Evolutionary conservation across 2,329 filamentous ascomycete genomes (phyloP).

Genomic region (Ceratocystis ficicola): DNA sequence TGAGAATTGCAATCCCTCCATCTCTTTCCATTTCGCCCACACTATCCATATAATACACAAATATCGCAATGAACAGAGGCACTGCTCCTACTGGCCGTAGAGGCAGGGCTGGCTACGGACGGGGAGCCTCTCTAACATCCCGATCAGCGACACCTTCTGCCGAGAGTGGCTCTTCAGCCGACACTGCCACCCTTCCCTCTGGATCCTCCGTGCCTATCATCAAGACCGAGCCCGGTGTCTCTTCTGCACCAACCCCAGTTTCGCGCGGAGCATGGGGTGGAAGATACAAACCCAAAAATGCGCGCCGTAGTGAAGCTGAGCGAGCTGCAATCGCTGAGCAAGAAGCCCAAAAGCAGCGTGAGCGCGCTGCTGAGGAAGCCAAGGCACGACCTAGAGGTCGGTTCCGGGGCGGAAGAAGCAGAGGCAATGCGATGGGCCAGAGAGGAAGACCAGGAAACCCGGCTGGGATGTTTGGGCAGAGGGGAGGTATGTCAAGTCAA

Average conservation of each 20-base stretch:
- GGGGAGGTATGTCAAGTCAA: slow-evolving; percentile 24
- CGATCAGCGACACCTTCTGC: slow-evolving; percentile 3
- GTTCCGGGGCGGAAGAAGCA: slow-evolving; percentile 34
- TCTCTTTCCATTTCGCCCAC: not conserved
- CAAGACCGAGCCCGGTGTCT: slow-evolving; percentile 13
- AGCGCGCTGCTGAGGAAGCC: slow-evolving; percentile 33
- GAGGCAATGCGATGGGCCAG: slow-evolving; percentile 35
- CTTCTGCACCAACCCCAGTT: slow-evolving; percentile 1
- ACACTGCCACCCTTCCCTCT: not conserved
- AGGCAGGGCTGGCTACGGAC: slow-evolving; percentile 17
- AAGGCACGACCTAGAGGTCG: slow-evolving; percentile 32
- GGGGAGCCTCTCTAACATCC: slow-evolving; percentile 20
- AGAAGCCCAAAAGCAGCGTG: slow-evolving; percentile 34
- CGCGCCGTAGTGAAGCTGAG: slow-evolving; percentile 40
- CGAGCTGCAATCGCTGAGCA: slow-evolving; percentile 37
- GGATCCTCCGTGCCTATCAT: slow-evolving; percentile 8
- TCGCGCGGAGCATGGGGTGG: slow-evolving; percentile 26
- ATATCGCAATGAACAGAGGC: slow-evolving; percentile 13
- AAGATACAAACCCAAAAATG: slow-evolving; percentile 38
- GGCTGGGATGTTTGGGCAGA: slow-evolving; percentile 24
- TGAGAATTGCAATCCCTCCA: not conserved
- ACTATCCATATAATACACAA: not conserved
- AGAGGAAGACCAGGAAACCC: slow-evolving; percentile 30
- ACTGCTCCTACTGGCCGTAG: slow-evolving; percentile 13
- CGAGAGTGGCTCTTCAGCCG: not conserved